These are phyloP conservation scores for Herpetomonas muscarum DNA, from an alignment of 208 protist genomes.

Conservation along the genomic window DNA sequence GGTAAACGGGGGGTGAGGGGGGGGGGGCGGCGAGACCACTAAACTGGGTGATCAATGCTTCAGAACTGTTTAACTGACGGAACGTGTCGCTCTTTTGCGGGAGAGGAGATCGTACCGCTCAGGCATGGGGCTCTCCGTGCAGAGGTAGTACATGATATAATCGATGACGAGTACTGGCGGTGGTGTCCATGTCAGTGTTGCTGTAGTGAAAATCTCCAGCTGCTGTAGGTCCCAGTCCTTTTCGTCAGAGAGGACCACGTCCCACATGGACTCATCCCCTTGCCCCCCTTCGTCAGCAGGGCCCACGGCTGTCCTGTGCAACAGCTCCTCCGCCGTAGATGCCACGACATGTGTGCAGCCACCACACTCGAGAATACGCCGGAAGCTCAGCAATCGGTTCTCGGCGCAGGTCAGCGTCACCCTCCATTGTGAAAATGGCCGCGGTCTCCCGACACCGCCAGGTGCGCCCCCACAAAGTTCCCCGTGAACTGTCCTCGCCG, in stretches of 20 bases:
- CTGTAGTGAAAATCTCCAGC: conserved; percentile 18
- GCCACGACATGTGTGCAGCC: conserved; percentile 27
- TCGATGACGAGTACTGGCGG: conserved; percentile 43
- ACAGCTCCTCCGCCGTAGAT: conserved; percentile 15
- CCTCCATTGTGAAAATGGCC: conserved; percentile 44
- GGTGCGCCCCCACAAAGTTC: no score
- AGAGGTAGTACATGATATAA: conserved; percentile 65
- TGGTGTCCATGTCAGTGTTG: not conserved
- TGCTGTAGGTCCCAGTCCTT: conserved; percentile 33
- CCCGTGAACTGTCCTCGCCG: no score
- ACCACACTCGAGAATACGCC: conserved; percentile 44
- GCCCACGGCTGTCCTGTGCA: conserved; percentile 10
- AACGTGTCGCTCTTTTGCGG: conserved; percentile 1
- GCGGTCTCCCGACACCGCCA: no score
- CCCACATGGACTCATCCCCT: no score
- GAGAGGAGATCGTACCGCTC: conserved; percentile 21
- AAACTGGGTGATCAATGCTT: no score
- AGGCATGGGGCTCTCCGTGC: conserved; percentile 19
- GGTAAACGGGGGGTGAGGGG: no score
- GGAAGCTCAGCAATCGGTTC: conserved; percentile 32
- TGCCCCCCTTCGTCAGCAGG: not conserved
- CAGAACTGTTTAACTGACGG: no score
- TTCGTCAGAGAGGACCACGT: conserved; percentile 52
- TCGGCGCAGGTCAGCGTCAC: conserved; percentile 46
- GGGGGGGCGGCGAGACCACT: no score